Percentiles rank a stretch among this genome's conserved stretches.
These are phyloP conservation scores for Pilasporangium apinafurcum DNA, from an alignment of 352 stramenopile genomes.

Conservation along the genomic window DNA sequence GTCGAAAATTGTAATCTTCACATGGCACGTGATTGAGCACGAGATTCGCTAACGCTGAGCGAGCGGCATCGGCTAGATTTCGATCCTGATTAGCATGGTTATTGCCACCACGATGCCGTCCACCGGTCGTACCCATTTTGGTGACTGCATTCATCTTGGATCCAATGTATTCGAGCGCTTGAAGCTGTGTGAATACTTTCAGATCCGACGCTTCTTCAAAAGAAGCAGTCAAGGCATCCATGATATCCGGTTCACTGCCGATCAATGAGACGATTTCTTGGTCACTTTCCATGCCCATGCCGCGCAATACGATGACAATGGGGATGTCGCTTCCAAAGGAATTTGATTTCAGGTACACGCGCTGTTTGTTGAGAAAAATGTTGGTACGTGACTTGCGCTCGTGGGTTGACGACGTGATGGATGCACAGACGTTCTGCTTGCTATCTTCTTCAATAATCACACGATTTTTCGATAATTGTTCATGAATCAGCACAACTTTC, in stretches of 20 bases:
- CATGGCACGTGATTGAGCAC: slow-evolving; percentile 99
- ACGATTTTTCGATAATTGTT: slow-evolving; percentile 99
- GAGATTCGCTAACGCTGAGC: slow-evolving; percentile 96
- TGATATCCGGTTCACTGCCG: slow-evolving; percentile 91
- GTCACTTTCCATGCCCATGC: slow-evolving; percentile 98
- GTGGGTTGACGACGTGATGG: slow-evolving; percentile 98
- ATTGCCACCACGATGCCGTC: slow-evolving; percentile 22
- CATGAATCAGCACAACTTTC: slow-evolving; percentile 99
- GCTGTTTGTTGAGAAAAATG: slow-evolving; percentile 96
- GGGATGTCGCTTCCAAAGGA: slow-evolving; percentile 96
- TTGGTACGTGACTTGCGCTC: slow-evolving; percentile 97
- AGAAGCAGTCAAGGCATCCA: slow-evolving; percentile 91
- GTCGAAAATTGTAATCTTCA: slow-evolving; percentile 95
- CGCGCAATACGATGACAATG: slow-evolving; percentile 96
- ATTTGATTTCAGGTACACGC: slow-evolving; percentile 99
- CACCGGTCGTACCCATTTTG: slow-evolving; percentile 44
- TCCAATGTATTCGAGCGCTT: slow-evolving; percentile 96
- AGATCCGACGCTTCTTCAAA: slow-evolving; percentile 95
- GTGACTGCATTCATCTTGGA: slow-evolving; percentile 90
- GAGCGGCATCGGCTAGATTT: slow-evolving; percentile 91
- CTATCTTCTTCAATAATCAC: slow-evolving; percentile 98
- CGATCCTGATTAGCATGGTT: slow-evolving; percentile 33
- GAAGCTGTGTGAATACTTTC: slow-evolving; percentile 94
- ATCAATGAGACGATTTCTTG: slow-evolving; percentile 98
- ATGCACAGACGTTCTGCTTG: slow-evolving; percentile 88